phyloP scores from a whole-genome alignment of 805 yeast species.

The Wickerhamomyces xylosicus region DNA sequence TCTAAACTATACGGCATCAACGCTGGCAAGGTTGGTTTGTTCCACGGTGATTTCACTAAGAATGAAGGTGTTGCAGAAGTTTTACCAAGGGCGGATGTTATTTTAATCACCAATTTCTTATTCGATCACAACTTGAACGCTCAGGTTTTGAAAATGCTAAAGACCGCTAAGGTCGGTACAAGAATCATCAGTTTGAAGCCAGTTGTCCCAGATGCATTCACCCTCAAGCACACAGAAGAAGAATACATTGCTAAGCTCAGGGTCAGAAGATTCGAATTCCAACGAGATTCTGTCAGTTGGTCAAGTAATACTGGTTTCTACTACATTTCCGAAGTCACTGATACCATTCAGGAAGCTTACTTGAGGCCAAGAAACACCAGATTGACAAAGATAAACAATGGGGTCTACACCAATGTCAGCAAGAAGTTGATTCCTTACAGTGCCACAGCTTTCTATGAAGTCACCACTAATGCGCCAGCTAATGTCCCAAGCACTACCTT shows the following conservation, averaged over 20 bases:
- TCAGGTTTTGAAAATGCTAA: slow-evolving; percentile 54
- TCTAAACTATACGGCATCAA: slow-evolving; percentile 54
- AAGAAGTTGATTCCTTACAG: background rate
- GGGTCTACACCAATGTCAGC: background rate
- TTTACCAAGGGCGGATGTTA: slow-evolving; percentile 55
- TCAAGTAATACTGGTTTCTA: slow-evolving; percentile 70
- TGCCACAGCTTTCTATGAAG: background rate
- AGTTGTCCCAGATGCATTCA: slow-evolving; percentile 67
- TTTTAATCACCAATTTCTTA: slow-evolving; percentile 74
- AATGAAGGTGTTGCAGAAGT: slow-evolving; percentile 44
- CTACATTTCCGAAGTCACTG: slow-evolving; percentile 45
- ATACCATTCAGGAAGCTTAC: background rate
- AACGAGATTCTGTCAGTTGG: slow-evolving; percentile 78
- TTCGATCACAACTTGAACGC: slow-evolving; percentile 69
- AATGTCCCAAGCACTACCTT: background rate
- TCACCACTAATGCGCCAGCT: background rate
- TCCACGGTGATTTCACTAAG: slow-evolving; percentile 53
- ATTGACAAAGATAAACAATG: background rate
- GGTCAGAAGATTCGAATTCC: slow-evolving; percentile 55
- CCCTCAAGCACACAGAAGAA: slow-evolving; percentile 33
- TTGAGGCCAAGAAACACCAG: background rate
- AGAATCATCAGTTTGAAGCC: slow-evolving; percentile 72
- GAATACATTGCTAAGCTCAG: slow-evolving; percentile 54
- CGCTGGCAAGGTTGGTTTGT: slow-evolving; percentile 45
- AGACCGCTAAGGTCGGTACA: slow-evolving; percentile 60